phyloP scores from a whole-genome alignment of 306 rosid species.

The Castanea mollissima region DNA sequence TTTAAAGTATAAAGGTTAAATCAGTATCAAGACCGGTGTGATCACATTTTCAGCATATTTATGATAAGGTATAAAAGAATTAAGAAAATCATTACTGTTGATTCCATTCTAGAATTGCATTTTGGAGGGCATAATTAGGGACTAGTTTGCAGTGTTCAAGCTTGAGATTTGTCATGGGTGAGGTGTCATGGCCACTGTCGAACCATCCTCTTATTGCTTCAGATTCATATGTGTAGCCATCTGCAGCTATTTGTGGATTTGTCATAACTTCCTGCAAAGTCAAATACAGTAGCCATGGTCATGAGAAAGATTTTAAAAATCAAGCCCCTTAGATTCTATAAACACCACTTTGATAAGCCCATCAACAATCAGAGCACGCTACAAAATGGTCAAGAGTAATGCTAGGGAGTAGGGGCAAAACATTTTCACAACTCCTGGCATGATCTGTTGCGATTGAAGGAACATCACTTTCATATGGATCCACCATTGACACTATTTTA shows the following conservation, averaged over 20 bases:
- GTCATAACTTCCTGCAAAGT: slow-evolving; percentile 82
- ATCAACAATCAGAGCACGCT: neutral
- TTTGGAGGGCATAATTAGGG: slow-evolving; percentile 80
- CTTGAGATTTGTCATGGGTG: slow-evolving; percentile 96
- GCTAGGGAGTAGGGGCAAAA: no score
- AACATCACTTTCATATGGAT: no score
- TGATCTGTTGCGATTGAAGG: no score
- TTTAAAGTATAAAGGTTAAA: neutral
- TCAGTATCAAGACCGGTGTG: neutral
- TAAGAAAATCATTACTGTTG: slow-evolving; percentile 41
- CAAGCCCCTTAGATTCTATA: neutral
- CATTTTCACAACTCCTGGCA: no score
- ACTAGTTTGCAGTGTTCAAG: slow-evolving; percentile 79
- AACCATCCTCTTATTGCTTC: slow-evolving; percentile 94
- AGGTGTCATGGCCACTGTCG: slow-evolving; percentile 79
- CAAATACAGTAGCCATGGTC: slow-evolving; percentile 19
- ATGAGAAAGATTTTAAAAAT: neutral
- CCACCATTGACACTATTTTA: no score
- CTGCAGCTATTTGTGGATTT: slow-evolving; percentile 92
- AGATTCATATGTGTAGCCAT: slow-evolving; percentile 91
- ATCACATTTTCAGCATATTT: slow-evolving; percentile 11
- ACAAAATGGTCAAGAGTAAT: neutral
- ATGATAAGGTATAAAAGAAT: slow-evolving; percentile 19
- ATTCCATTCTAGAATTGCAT: slow-evolving; percentile 95
- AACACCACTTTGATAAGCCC: neutral